Evolutionary conservation across 2,329 filamentous ascomycete genomes (phyloP), one percentile per base, ranked within the genome.

Genomic region (Diaporthe aspalathi): DNA sequence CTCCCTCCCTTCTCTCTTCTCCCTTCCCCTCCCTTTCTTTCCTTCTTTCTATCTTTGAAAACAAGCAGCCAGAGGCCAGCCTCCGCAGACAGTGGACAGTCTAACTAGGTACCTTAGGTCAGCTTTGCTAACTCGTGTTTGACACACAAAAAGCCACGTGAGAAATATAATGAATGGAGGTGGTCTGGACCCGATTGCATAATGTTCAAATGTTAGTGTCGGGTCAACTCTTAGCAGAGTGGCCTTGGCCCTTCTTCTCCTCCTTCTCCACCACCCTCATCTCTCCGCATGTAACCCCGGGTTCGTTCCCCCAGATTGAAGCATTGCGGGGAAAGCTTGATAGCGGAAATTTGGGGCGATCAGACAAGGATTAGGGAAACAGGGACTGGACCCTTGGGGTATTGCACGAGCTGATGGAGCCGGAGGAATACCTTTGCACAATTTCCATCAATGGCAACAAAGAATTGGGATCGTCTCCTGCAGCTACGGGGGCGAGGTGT

Each of bases 371-470:
- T 8, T 40, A 49, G 22, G n/a, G 29, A 1, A n/a, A 5, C 7
- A 22, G 11, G 17, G 5, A 32, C n/a, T n/a, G 53, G 43, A 29
- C 22, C 35, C 24, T 43, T 60, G 53, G 53, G 22, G 29, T 52
- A 22, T 9, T n/a, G n/a, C 29, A 60, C 67, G 22, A 49, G 49
- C 32, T 68, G 43, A 38, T 29, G 43, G n/a, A 27, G 47, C 29
- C 45, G 53, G 43, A 68, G 52, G 57, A 57, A 52, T 16, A 24
- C 6, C 22, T 67, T 6, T 57, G 66, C 40, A 27, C 27, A 54
- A 65, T 71, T 60, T 67, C 71, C 71, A 47, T 73, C 71, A 73
- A 73, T 73, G 24, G 32, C 20, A 35, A 45, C 32, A 35, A 43
- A 22, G 52, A 65, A 40, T 52, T 35, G 20, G 22, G n/a, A 17